Percentiles rank a stretch among this genome's conserved stretches.
Evolutionary conservation across 345 rosid species (phyloP).

Genomic region (Leavenworthia alabamica): DNA sequence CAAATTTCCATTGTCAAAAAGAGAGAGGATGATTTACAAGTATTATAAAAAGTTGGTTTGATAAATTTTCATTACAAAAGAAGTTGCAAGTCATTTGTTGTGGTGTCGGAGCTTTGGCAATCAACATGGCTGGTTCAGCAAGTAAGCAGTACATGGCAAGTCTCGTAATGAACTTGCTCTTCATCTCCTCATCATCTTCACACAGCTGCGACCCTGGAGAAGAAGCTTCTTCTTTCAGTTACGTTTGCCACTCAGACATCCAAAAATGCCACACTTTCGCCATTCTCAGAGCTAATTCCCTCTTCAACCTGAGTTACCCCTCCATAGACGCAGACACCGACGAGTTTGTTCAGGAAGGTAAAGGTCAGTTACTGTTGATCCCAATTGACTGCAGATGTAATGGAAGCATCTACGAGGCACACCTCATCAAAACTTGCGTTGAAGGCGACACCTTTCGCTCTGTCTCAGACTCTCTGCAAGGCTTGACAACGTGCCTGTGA

Average conservation of each 20-base stretch:
- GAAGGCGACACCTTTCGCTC: constrained; percentile 57
- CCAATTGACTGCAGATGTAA: constrained; percentile 62
- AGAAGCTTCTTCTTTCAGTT: constrained; percentile 37
- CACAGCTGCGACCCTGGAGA: constrained; percentile 50
- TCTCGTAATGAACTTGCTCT: constrained; percentile 28
- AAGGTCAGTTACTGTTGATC: constrained; percentile 45
- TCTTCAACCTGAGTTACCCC: constrained; percentile 25
- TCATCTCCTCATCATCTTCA: constrained; percentile 31
- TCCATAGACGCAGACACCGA: constrained; percentile 39
- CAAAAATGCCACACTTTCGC: constrained; percentile 49
- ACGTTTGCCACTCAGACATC: constrained; percentile 36
- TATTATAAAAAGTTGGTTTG: background rate
- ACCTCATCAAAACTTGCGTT: constrained; percentile 37
- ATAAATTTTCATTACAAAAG: background rate
- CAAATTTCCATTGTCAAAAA: background rate
- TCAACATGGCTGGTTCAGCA: constrained; percentile 39
- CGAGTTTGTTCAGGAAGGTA: constrained; percentile 40
- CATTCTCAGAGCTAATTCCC: constrained; percentile 40
- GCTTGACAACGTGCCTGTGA: constrained; percentile 57
- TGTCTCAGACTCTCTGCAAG: constrained; percentile 57
- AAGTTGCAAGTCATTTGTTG: background rate
- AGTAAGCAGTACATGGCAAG: constrained; percentile 32
- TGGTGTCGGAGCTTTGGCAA: background rate
- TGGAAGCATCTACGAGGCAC: constrained; percentile 51
- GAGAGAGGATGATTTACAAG: background rate